These are phyloP conservation scores for Mesotaenium endlicherianum DNA, from an alignment of 139 green algal species.

Conservation along the genomic window DNA sequence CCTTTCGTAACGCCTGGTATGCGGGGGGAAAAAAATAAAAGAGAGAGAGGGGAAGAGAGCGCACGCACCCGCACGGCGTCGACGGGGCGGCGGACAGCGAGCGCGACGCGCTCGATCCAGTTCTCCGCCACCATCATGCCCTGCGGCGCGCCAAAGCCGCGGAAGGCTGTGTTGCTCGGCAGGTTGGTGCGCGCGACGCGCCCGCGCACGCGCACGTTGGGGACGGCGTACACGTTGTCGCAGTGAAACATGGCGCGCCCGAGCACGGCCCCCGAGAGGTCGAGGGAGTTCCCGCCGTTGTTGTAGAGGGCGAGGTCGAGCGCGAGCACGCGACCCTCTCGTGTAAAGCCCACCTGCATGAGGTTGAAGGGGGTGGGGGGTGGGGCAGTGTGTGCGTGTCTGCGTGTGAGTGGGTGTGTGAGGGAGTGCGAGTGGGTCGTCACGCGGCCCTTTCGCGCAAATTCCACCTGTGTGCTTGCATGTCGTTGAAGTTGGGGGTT, in stretches of 20 bases:
- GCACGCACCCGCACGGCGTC: constrained; percentile 41
- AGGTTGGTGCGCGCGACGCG: constrained; percentile 83
- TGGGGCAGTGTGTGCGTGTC: neutral
- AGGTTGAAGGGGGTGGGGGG: neutral
- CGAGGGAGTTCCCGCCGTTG: constrained; percentile 84
- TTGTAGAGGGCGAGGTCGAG: constrained; percentile 81
- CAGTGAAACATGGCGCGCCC: constrained; percentile 86
- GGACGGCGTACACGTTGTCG: constrained; percentile 65
- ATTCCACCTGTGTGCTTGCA: too few relatives aligned
- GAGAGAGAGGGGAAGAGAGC: too few relatives aligned
- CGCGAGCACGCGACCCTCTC: constrained; percentile 69
- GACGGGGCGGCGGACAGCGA: constrained; percentile 13
- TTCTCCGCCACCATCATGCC: constrained; percentile 81
- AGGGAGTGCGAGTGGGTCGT: too few relatives aligned
- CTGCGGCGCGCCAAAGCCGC: constrained; percentile 91
- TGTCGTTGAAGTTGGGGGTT: too few relatives aligned
- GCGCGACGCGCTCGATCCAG: constrained; percentile 77
- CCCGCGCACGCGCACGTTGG: constrained; percentile 69
- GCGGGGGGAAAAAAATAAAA: too few relatives aligned
- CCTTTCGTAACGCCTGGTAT: too few relatives aligned
- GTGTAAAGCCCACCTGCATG: constrained; percentile 67
- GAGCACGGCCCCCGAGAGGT: constrained; percentile 81
- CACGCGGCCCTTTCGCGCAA: too few relatives aligned
- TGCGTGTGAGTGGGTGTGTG: too few relatives aligned
- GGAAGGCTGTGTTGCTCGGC: constrained; percentile 89